Evolutionary conservation across 345 rosid genomes (phyloP), one percentile per base, ranked within the genome.

Genomic region (Excoecaria agallocha): DNA sequence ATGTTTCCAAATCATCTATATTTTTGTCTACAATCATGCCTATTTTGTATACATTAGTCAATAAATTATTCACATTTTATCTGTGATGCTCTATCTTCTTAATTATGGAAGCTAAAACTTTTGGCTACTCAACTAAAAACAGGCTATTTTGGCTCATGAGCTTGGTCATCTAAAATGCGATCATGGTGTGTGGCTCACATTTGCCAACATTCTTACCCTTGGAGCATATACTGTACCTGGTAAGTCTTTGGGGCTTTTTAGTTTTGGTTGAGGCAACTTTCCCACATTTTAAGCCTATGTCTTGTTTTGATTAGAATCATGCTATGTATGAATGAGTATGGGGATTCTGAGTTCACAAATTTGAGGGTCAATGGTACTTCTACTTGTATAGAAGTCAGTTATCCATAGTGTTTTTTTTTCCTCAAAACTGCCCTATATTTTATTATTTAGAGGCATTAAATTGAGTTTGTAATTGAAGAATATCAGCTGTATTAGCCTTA

Each of bases 111-210:
- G 63, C 52, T 66, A 58, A 73, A 73, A 69, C 69, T 65, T 60
- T 56, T n/a, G 19, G 17, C 57, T 45, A 20, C 74, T 81, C 59
- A 20, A 72, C 39, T 73, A 61, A 73, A 76, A 71, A 17, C 73
- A 92, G 99, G 98, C 96, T 79, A 97, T 94, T 64, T 84, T 94
- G 91, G 99, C 97, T 30, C 98, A 92, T 69, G 99, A 94, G 77
- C 84, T 94, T 80, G 99, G 99, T 37, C 98, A 92, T 87, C 88
- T 94, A 70, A 92, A 94, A 82, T 94, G 99, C 7, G 96, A 94
- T 77, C 99, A 92, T 43, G 98, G 99, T 66, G 93, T 92, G 13
- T 94, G 99, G 99, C 97, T 94, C 72, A 92, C 98, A 13, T 87
- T 94, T 82, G 98, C 97, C 60, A 94, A 91, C 73, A 85, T 92